A percentile compares a stretch with the other conserved stretches of the same genome.
Conservation (phyloP, 1,284 basidiomycete species). For the Exsudoporus floridanus region DNA sequence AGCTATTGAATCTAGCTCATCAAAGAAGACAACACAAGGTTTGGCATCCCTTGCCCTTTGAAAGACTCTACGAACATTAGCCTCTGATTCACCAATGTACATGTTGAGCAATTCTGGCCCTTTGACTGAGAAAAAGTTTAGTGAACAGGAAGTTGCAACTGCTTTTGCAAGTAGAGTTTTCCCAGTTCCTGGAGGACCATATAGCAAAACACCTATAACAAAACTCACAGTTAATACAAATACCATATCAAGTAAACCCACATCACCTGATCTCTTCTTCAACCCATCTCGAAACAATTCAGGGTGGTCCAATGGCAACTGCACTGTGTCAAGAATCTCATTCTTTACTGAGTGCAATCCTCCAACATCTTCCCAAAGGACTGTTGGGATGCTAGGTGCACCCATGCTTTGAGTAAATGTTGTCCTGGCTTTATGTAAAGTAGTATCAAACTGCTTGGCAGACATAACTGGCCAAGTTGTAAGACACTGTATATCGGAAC, state of each 20-base stretch:
- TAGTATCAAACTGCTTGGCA: constrained; percentile 69
- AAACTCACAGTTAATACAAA: not conserved
- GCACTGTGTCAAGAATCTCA: constrained; percentile 97
- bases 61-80: constrained; percentile 92
- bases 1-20: constrained; percentile 96
- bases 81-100: constrained; percentile 99
- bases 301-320: constrained; percentile 91
- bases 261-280: constrained; percentile 89
- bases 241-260: not conserved
- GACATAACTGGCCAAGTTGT: constrained; percentile 14
- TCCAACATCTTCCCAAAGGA: constrained; percentile 98
- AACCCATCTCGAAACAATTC: constrained; percentile 92
- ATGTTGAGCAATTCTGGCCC: constrained; percentile 96
- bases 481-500: constrained; percentile 3
- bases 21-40: constrained; percentile 96
- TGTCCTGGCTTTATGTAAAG: constrained; percentile 74
- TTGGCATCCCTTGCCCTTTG: constrained; percentile 87
- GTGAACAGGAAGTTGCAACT: constrained; percentile 88
- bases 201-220: constrained; percentile 75
- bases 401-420: constrained; percentile 93
- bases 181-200: constrained; percentile 95
- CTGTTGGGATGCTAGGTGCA: constrained; percentile 94
- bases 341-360: constrained; percentile 87
- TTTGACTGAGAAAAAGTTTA: constrained; percentile 96
- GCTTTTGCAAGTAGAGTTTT: constrained; percentile 94